Evolutionary conservation across 306 rosid species (phyloP).

Genomic region (Pterocarpus macrocarpus): DNA sequence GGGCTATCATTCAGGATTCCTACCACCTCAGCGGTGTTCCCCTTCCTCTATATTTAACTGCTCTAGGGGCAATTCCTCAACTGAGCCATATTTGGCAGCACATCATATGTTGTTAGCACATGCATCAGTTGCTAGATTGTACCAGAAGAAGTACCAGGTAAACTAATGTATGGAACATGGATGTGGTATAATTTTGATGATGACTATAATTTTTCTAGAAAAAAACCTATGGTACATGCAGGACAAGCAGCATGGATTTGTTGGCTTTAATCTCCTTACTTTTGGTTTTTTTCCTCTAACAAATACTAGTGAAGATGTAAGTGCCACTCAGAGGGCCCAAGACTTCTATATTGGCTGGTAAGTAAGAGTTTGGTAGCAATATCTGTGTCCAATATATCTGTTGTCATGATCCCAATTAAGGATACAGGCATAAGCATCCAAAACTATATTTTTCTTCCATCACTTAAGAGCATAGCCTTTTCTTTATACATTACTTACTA

Average conservation of each 20-base stretch:
- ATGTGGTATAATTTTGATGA: too few species aligned
- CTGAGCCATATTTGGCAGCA: constrained; percentile 44
- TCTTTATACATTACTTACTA: neutral
- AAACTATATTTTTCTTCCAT: neutral
- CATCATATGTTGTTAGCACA: constrained; percentile 46
- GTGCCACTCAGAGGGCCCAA: constrained; percentile 57
- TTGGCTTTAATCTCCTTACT: constrained; percentile 56
- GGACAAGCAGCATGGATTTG: constrained; percentile 56
- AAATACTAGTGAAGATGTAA: constrained; percentile 49
- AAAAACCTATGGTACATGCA: constrained; percentile 25
- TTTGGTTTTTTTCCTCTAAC: constrained; percentile 51
- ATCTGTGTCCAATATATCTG: neutral
- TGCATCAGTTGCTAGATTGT: constrained; percentile 44
- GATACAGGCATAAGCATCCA: neutral
- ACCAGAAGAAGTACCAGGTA: constrained; percentile 49
- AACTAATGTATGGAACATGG: too few species aligned
- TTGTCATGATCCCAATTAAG: neutral
- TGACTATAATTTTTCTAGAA: neutral
- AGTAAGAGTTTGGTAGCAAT: neutral
- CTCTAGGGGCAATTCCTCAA: constrained; percentile 47
- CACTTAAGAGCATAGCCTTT: neutral
- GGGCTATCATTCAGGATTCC: constrained; percentile 23
- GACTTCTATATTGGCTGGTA: constrained; percentile 60
- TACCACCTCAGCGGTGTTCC: constrained; percentile 51
- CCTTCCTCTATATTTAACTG: constrained; percentile 7